Evolutionary conservation across 2,329 filamentous ascomycete species (phyloP).

Genomic region (Ceratocystis destructans): DNA sequence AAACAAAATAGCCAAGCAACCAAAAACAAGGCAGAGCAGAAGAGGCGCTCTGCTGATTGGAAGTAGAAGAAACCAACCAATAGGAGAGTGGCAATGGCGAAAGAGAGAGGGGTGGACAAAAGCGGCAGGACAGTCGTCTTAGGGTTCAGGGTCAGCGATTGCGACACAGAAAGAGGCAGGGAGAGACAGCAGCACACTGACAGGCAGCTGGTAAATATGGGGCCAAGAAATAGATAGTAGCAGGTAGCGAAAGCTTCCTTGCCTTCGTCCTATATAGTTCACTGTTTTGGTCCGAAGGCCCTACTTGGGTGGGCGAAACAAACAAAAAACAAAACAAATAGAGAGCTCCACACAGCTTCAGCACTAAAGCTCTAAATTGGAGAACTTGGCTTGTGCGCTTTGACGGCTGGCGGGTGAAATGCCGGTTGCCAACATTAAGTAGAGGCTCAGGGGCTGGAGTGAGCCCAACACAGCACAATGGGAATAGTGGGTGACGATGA

Average conservation of each 20-base stretch:
- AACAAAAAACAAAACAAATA: not conserved
- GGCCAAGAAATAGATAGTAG: not conserved
- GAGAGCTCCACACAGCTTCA: not conserved
- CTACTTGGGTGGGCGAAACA: not conserved
- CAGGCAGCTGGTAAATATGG: not conserved
- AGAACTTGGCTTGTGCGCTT: no score
- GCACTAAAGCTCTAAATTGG: no score
- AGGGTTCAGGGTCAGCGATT: no score
- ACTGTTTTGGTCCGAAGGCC: not conserved
- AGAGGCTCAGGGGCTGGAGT: no score
- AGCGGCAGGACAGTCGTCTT: not conserved
- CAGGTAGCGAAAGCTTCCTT: not conserved
- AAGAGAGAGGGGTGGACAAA: not conserved
- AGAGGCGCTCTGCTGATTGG: not conserved
- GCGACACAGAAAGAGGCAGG: not conserved
- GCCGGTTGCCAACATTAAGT: no score
- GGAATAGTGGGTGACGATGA: no score
- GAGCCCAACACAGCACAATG: no score
- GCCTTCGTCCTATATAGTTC: not conserved
- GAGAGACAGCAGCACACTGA: no score
- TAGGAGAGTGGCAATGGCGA: not conserved
- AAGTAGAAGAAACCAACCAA: not conserved
- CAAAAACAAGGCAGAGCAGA: not conserved
- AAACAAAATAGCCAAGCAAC: conserved; percentile 1
- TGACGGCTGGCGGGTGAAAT: no score